Conservation (phyloP, 2,329 filamentous ascomycete species). For the Ophiocordyceps australis region DNA sequence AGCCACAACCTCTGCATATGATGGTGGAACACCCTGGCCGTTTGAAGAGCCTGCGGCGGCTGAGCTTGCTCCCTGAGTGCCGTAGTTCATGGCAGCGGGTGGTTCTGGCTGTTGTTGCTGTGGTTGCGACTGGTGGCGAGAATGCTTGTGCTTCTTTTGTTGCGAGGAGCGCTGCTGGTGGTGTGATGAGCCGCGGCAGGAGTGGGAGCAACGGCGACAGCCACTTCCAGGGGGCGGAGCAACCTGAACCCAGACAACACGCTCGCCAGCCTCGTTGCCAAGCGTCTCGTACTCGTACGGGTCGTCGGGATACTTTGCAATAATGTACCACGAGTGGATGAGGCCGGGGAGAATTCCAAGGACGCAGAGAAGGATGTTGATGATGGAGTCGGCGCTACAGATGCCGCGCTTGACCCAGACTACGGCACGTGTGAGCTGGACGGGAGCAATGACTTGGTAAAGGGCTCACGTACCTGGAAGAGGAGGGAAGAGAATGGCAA, state of each 20-base stretch:
- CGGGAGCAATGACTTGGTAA: not conserved
- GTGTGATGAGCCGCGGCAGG: too few species aligned
- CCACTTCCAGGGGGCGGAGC: too few species aligned
- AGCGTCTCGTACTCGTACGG: conserved; percentile 52
- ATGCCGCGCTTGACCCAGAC: conserved; percentile 96
- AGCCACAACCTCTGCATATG: conserved; percentile 76
- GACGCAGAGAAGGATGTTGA: conserved; percentile 82
- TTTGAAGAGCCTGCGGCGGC: conserved; percentile 15
- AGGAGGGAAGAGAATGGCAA: conserved; percentile 7
- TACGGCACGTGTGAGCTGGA: conserved; percentile 15
- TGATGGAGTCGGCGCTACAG: conserved; percentile 80
- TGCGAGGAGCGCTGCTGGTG: not conserved
- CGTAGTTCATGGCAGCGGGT: conserved; percentile 6
- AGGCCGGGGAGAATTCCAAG: conserved; percentile 73
- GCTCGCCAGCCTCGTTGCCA: conserved; percentile 34
- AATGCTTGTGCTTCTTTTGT: conserved; percentile 6
- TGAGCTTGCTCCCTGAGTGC: conserved; percentile 10
- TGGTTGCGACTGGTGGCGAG: conserved; percentile 5
- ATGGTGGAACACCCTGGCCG: conserved; percentile 45
- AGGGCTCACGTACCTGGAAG: conserved; percentile 28
- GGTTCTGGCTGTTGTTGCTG: conserved; percentile 8
- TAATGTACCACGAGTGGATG: conserved; percentile 96
- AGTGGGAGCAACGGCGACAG: too few species aligned
- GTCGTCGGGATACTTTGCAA: conserved; percentile 68
- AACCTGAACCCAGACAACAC: conserved; percentile 54